phyloP scores from a whole-genome alignment of 1,139 yeast genomes.

The Meyerozyma guilliermondii region DNA sequence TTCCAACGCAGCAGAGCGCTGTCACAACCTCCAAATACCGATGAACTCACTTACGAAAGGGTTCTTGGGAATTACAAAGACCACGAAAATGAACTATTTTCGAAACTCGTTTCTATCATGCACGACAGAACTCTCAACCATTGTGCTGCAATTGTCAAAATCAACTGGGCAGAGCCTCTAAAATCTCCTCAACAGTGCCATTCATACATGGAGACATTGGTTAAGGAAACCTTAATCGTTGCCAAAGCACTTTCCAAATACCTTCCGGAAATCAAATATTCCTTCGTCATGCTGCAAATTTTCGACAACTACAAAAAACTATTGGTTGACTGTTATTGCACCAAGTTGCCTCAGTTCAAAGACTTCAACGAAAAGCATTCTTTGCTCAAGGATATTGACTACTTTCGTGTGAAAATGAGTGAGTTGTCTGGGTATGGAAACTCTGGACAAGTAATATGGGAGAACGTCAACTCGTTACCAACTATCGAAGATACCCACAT shows the following conservation, averaged over 20 bases:
- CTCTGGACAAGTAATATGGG: conserved; percentile 64
- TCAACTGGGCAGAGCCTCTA: conserved; percentile 48
- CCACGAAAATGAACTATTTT: conserved; percentile 63
- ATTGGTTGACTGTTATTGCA: conserved; percentile 50
- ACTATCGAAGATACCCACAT: conserved; percentile 46
- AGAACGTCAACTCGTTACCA: conserved; percentile 52
- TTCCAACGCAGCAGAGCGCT: conserved; percentile 10
- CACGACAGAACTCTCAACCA: conserved; percentile 55
- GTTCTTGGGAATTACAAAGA: conserved; percentile 41
- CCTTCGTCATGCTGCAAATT: conserved; percentile 48
- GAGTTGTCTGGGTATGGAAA: conserved; percentile 62
- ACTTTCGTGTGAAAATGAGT: conserved; percentile 55
- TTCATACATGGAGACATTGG: conserved; percentile 61
- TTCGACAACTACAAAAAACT: conserved; percentile 57
- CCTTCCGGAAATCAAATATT: conserved; percentile 48
- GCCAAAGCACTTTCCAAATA: conserved; percentile 57
- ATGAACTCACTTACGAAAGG: conserved; percentile 33
- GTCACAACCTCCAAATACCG: conserved; percentile 10
- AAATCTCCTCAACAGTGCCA: conserved; percentile 45
- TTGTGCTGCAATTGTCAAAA: conserved; percentile 38
- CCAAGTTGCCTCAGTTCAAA: conserved; percentile 46
- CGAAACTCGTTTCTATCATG: conserved; percentile 67
- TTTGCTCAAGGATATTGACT: conserved; percentile 59
- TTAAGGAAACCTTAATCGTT: conserved; percentile 62
- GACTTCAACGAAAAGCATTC: conserved; percentile 51